Evolutionary conservation across 495 filamentous ascomycete species (phyloP).

Genomic region (Copromyces sp.): DNA sequence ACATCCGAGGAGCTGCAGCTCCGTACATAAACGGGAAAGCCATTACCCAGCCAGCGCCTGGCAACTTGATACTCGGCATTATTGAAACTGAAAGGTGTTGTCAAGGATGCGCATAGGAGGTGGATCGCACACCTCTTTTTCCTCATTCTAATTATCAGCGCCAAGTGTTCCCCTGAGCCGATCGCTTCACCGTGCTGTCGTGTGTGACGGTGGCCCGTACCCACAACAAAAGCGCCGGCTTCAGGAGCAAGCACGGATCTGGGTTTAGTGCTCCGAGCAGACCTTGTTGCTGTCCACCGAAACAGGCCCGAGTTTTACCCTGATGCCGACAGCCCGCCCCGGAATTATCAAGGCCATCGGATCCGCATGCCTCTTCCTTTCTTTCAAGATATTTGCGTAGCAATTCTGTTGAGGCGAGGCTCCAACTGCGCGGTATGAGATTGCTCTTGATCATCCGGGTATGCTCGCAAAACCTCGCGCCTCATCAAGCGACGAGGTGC

Average conservation of each 20-base stretch:
- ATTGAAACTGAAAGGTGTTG: not conserved
- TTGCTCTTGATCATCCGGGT: slow-evolving; percentile 27
- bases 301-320: not conserved
- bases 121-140: not conserved
- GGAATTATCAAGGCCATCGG: not conserved
- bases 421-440: slow-evolving; percentile 19
- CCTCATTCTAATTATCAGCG: not conserved
- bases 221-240: not conserved
- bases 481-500: slow-evolving; percentile 62
- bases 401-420: slow-evolving; percentile 23
- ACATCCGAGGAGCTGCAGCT: not conserved
- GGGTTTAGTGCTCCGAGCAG: not conserved
- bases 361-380: not conserved
- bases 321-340: not conserved
- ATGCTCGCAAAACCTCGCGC: slow-evolving; percentile 48
- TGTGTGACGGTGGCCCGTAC: not conserved
- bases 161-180: not conserved
- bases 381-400: slow-evolving; percentile 9
- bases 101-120: not conserved
- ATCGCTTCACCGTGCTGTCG: not conserved
- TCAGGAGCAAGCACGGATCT: not conserved
- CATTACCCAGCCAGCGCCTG: not conserved
- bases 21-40: not conserved
- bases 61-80: not conserved
- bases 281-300: not conserved